Conservation (phyloP, 495 filamentous ascomycete species). For the Talaromyces borbonicus region DNA sequence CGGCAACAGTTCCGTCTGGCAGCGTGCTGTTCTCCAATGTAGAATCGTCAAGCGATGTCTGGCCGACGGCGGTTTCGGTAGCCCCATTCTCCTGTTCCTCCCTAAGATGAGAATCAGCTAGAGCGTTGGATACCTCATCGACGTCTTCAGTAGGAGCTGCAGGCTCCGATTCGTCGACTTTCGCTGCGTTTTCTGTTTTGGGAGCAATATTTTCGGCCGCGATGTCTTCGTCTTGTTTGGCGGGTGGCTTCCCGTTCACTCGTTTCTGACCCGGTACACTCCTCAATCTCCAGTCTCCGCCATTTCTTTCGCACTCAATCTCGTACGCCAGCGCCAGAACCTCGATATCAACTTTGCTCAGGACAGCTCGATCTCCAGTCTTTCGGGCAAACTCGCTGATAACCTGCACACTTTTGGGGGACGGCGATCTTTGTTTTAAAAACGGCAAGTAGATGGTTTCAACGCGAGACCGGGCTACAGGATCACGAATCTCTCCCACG, state of each 20-base stretch:
- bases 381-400: slow-evolving; percentile 79
- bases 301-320: slow-evolving; percentile 73
- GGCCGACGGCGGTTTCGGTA: slow-evolving; percentile 7
- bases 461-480: slow-evolving; percentile 66
- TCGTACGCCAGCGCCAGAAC: slow-evolving; percentile 88
- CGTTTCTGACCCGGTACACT: slow-evolving; percentile 67
- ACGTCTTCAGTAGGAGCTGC: slow-evolving; percentile 12
- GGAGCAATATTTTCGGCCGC: slow-evolving; percentile 17
- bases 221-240: slow-evolving; percentile 21
- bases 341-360: slow-evolving; percentile 81
- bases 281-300: slow-evolving; percentile 73
- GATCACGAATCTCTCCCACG: slow-evolving; percentile 79
- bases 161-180: background rate
- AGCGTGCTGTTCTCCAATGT: background rate
- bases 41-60: background rate
- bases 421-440: slow-evolving; percentile 62
- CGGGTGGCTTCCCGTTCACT: slow-evolving; percentile 60
- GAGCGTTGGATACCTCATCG: slow-evolving; percentile 19
- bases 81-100: slow-evolving; percentile 8
- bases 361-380: slow-evolving; percentile 79
- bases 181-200: slow-evolving; percentile 7
- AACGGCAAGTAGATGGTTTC: slow-evolving; percentile 80
- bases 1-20: slow-evolving; percentile 5
- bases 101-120: slow-evolving; percentile 8
- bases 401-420: slow-evolving; percentile 61